phyloP scores from a whole-genome alignment of 2,329 filamentous ascomycete species.

The Albifimbria verrucaria region DNA sequence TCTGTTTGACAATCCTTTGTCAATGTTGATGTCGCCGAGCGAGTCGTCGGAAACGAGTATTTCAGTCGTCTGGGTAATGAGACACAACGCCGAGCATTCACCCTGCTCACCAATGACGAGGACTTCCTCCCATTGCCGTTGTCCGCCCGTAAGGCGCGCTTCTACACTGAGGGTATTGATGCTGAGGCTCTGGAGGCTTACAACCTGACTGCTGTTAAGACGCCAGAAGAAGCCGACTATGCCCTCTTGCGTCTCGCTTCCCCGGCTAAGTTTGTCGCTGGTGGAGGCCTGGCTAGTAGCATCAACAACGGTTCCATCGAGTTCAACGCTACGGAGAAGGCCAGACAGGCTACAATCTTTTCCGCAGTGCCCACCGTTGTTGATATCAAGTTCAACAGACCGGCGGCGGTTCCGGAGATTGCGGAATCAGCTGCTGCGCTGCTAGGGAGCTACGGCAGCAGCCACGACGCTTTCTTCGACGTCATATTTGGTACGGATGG shows the following conservation, averaged over 20 bases:
- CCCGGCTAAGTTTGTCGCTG: constrained; percentile 30
- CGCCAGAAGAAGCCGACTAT: constrained; percentile 35
- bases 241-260: constrained; percentile 37
- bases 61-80: constrained; percentile 26
- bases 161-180: constrained; percentile 19
- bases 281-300: constrained; percentile 31
- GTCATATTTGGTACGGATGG: constrained; percentile 33
- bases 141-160: constrained; percentile 7
- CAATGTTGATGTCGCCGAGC: constrained; percentile 36
- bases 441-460: constrained; percentile 37
- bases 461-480: constrained; percentile 39
- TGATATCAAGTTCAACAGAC: constrained; percentile 24
- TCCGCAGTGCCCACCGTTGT: constrained; percentile 36
- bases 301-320: constrained; percentile 39
- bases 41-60: constrained; percentile 40
- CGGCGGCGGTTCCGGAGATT: not conserved
- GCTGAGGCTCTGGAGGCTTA: constrained; percentile 12
- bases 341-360: constrained; percentile 29
- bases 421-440: constrained; percentile 21
- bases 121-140: constrained; percentile 16
- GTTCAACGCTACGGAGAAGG: constrained; percentile 28
- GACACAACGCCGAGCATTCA: constrained; percentile 16
- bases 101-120: constrained; percentile 20
- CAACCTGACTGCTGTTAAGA: constrained; percentile 29
- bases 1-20: constrained; percentile 49